phyloP scores from a whole-genome alignment of 1,284 basidiomycete genomes.

The Pseudozyma sp. region DNA sequence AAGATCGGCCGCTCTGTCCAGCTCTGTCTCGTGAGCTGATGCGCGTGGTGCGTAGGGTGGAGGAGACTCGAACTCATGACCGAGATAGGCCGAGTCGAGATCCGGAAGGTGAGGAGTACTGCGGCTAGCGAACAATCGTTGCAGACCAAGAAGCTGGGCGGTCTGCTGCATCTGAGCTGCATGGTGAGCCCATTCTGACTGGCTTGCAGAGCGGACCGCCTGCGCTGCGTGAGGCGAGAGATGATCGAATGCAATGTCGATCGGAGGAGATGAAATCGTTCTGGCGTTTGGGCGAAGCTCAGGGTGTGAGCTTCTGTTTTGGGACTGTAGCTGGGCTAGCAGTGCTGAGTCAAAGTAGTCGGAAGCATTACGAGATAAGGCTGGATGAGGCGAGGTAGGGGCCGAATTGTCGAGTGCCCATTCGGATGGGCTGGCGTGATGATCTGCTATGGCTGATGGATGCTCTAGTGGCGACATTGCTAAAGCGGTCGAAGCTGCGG shows the following conservation, averaged over 20 bases:
- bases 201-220: constrained; percentile 93
- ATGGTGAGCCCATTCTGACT: constrained; percentile 74
- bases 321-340: constrained; percentile 33
- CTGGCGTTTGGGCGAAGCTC: constrained; percentile 20
- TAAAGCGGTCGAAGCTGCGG: constrained; percentile 28
- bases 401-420: constrained; percentile 28
- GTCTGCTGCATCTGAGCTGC: constrained; percentile 47
- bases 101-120: constrained; percentile 49
- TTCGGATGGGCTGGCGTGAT: constrained; percentile 28
- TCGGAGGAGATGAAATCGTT: constrained; percentile 15
- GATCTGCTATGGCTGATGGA: constrained; percentile 21
- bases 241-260: constrained; percentile 77
- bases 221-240: constrained; percentile 93
- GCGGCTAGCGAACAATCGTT: constrained; percentile 43
- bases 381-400: constrained; percentile 23
- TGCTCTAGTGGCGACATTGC: constrained; percentile 34
- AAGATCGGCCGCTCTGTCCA: constrained; percentile 33
- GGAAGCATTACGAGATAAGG: constrained; percentile 29
- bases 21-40: constrained; percentile 34
- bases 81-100: constrained; percentile 34
- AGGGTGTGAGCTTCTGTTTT: constrained; percentile 33
- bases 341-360: constrained; percentile 44
- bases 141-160: constrained; percentile 40
- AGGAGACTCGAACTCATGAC: constrained; percentile 45
- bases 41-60: constrained; percentile 45